Percentiles rank a stretch among this genome's conserved stretches.
Evolutionary conservation across 2,329 filamentous ascomycete species (phyloP).

Genomic region (Cordyceps farinosa): DNA sequence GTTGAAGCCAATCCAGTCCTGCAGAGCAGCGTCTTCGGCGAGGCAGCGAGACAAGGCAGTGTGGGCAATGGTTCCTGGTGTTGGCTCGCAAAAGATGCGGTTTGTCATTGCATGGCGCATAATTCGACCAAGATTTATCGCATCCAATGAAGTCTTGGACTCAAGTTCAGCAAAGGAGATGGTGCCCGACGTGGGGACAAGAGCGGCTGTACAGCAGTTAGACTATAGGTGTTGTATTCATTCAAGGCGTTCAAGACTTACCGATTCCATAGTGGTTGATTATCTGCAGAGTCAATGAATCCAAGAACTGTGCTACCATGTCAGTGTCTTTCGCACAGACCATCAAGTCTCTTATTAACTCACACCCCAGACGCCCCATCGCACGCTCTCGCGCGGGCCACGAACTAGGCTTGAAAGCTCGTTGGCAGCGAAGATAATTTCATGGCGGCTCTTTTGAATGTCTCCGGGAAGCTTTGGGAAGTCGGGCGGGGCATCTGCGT

Average conservation of each 20-base stretch:
- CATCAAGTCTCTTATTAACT: conserved; percentile 26
- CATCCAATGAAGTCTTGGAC: conserved; percentile 42
- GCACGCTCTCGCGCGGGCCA: conserved; percentile 48
- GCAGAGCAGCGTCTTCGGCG: conserved; percentile 44
- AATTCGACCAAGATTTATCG: conserved; percentile 48
- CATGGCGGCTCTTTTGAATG: conserved; percentile 42
- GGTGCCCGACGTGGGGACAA: conserved; percentile 45
- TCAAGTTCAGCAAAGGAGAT: conserved; percentile 46
- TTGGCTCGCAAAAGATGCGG: conserved; percentile 51
- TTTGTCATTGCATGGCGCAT: conserved; percentile 57
- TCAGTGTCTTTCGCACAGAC: not conserved
- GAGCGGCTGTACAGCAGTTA: conserved; percentile 38
- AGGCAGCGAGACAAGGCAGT: conserved; percentile 52
- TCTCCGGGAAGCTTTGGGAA: conserved; percentile 47
- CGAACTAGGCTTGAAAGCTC: conserved; percentile 46
- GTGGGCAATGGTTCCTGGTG: conserved; percentile 50
- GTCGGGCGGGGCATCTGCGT: conserved; percentile 40
- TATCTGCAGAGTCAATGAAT: conserved; percentile 47
- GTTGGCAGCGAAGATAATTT: conserved; percentile 46
- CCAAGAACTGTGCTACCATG: conserved; percentile 39
- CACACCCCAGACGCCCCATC: conserved; percentile 52
- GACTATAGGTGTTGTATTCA: not conserved
- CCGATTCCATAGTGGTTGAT: conserved; percentile 50
- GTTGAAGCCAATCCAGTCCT: conserved; percentile 55
- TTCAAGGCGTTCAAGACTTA: conserved; percentile 25